phyloP scores from a whole-genome alignment of 768 basidiomycete genomes.

The Suillus lakei region DNA sequence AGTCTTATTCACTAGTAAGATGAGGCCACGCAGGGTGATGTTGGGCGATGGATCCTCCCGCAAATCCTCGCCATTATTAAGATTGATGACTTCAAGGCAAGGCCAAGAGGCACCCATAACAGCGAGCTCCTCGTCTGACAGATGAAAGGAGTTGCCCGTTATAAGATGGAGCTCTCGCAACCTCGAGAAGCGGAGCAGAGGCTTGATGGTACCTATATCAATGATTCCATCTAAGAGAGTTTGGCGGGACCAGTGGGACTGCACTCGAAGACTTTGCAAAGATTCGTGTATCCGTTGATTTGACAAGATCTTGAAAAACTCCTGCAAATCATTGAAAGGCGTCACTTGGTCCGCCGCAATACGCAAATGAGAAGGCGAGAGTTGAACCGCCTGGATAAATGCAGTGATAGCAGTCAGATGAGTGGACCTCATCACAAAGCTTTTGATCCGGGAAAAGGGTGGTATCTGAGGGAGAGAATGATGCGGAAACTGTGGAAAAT shows the following conservation, averaged over 20 bases:
- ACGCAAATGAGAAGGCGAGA: background rate
- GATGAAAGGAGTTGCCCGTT: background rate
- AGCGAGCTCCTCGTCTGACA: background rate
- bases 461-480: background rate
- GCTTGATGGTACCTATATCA: background rate
- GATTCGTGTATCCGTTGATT: background rate
- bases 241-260: no score
- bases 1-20: background rate
- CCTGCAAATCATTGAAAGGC: background rate
- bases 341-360: background rate
- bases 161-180: background rate
- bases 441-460: background rate
- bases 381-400: background rate
- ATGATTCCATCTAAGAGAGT: background rate
- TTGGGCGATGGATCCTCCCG: background rate
- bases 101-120: background rate
- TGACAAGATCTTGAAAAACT: background rate
- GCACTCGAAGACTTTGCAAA: background rate
- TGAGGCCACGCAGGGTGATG: background rate
- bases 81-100: background rate
- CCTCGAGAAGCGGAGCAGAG: background rate
- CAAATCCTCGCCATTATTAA: background rate
- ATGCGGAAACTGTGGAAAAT: background rate
- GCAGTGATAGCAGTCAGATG: background rate
- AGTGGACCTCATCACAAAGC: background rate